phyloP scores from a whole-genome alignment of 257 asterid genomes.

The Fraxinus americana region DNA sequence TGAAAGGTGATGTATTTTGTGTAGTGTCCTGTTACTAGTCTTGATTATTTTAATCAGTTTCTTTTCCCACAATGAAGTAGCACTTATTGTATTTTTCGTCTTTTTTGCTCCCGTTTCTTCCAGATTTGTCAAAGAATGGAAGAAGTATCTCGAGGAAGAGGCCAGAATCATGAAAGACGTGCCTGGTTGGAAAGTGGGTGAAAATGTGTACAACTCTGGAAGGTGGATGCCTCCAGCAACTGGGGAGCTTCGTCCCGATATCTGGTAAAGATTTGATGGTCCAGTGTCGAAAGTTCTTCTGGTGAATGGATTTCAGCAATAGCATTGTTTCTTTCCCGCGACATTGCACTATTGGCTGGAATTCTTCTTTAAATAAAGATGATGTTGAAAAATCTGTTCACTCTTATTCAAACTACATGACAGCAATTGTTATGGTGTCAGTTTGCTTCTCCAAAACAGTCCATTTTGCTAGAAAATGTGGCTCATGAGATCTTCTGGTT shows the following conservation, averaged over 20 bases:
- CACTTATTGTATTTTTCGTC: neutral
- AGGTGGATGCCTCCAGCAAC: constrained; percentile 98
- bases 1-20: constrained; percentile 52
- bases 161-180: constrained; percentile 94
- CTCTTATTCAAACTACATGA: constrained; percentile 11
- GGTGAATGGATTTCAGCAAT: neutral
- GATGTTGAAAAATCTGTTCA: constrained; percentile 36
- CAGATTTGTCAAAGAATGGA: constrained; percentile 83
- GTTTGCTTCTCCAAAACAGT: neutral
- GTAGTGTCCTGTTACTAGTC: constrained; percentile 7
- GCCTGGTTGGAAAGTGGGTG: constrained; percentile 97
- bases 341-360: constrained; percentile 24
- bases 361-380: constrained; percentile 36
- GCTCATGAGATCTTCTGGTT: neutral
- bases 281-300: neutral
- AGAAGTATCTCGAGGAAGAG: constrained; percentile 81
- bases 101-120: neutral
- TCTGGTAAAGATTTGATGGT: constrained; percentile 54
- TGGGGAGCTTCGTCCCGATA: constrained; percentile 91
- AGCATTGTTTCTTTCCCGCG: constrained; percentile 12
- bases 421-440: neutral
- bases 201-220: constrained; percentile 89
- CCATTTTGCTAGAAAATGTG: neutral
- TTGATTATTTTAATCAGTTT: neutral
- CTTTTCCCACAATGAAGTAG: neutral